Evolutionary conservation across 345 rosid species (phyloP), one percentile per base, ranked within the genome.

Genomic region (Rubroshorea leprosula): DNA sequence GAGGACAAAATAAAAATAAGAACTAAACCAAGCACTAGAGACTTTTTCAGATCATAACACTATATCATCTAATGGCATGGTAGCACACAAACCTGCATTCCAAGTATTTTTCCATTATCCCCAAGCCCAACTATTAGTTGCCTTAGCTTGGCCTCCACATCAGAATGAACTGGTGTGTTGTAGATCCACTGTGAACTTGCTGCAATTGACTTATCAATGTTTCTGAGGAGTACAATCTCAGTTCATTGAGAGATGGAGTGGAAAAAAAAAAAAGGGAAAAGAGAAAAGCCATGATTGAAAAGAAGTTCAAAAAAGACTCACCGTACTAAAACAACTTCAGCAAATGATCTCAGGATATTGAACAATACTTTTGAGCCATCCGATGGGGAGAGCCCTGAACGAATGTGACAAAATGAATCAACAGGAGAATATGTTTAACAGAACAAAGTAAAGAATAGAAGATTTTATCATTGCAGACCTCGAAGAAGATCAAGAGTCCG

Each of bases 341-440:
- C 99, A 75, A 86, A 93, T 49, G 99, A 94, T 79, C 96, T 83
- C 97, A 93, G 89, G 74, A 89, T 78, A 49, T 89, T 93, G 60
- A 80, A 78, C 77, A 89, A 93, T 51, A 80, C 84, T 14, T 89
- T 85, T 57, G 68, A 86, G 52, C 75, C 83, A 75, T 93, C 70
- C 97, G 86, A 73, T 3, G 86, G 76, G 62, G 96, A 93, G 29
- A 93, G 91, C 39, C 99, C 99, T 93, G 68, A 60, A 35, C 74
- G 10, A 27, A 41, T 8, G 63, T n/a, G 29, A 63, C 19, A 72
- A 31, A 54, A 57, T 24, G 6, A 59, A 48, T 54, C 24, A 48
- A 16, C 15, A 31, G 44, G 67, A 53, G 53, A 27, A 51, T 41
- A 24, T 35, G 55, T 13, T 57, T 24, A 54, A 55, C 29, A 39